phyloP scores from a whole-genome alignment of 768 basidiomycete species.

The Sistotremastrum niveocremeum region DNA sequence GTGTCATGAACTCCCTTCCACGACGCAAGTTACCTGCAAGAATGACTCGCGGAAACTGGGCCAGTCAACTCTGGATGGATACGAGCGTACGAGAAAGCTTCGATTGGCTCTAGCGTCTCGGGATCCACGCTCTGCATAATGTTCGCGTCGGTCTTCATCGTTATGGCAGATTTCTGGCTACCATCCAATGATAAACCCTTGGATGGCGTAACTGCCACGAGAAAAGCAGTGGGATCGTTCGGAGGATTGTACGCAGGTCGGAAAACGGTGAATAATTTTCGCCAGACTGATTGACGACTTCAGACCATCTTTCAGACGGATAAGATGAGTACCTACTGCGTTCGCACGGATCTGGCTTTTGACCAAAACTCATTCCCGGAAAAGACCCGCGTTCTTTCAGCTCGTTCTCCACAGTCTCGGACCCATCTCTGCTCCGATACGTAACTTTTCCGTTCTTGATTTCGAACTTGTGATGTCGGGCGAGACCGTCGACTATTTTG shows the following conservation, averaged over 20 bases:
- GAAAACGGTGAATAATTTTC: slow-evolving; percentile 14
- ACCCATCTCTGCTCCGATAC: too few relatives aligned
- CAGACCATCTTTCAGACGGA: slow-evolving; percentile 11
- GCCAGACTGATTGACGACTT: slow-evolving; percentile 5
- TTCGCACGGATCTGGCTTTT: slow-evolving; percentile 20
- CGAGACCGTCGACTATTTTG: slow-evolving; percentile 29
- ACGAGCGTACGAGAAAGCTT: slow-evolving; percentile 13
- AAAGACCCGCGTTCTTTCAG: too few relatives aligned
- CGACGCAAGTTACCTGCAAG: slow-evolving; percentile 10
- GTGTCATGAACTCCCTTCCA: too few relatives aligned
- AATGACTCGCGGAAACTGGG: slow-evolving; percentile 21
- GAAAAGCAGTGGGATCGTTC: slow-evolving; percentile 6
- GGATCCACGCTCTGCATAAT: slow-evolving; percentile 21
- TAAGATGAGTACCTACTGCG: slow-evolving; percentile 5
- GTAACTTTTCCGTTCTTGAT: slow-evolving; percentile 14
- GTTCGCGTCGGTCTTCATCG: slow-evolving; percentile 19
- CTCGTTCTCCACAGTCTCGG: too few relatives aligned
- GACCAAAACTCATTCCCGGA: slow-evolving; percentile 11
- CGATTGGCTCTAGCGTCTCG: slow-evolving; percentile 24
- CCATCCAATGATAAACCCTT: slow-evolving; percentile 5
- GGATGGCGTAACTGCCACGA: slow-evolving; percentile 12
- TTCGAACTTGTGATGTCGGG: slow-evolving; percentile 26
- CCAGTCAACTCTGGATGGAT: slow-evolving; percentile 23
- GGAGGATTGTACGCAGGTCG: background rate
- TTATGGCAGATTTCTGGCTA: slow-evolving; percentile 2